Evolutionary conservation across 257 asterid species (phyloP).

Genomic region (Solanum acaule): DNA sequence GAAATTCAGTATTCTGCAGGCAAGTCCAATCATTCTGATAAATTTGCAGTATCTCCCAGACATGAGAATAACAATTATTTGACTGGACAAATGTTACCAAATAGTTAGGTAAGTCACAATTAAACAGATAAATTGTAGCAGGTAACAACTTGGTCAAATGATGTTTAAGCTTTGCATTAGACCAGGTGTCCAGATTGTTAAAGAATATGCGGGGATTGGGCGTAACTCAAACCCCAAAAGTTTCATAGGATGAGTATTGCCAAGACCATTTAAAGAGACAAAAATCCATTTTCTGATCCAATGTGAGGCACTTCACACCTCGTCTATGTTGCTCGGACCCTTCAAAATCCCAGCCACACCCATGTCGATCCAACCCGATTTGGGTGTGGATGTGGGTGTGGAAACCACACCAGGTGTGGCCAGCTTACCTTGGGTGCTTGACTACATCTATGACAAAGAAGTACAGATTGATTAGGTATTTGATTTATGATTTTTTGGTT

Average conservation of each 20-base stretch:
- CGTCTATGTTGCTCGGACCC: not conserved
- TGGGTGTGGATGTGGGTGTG: not conserved
- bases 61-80: not conserved
- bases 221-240: not conserved
- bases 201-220: not conserved
- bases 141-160: not conserved
- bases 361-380: not conserved
- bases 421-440: not conserved
- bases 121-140: not conserved
- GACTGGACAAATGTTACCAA: not conserved
- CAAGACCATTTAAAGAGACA: not conserved
- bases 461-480: not conserved
- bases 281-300: not conserved
- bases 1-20: constrained; percentile 11
- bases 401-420: not conserved
- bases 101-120: not conserved
- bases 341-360: not conserved
- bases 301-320: not conserved
- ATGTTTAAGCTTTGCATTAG: not conserved
- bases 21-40: not conserved
- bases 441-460: not conserved
- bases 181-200: not conserved
- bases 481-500: not conserved
- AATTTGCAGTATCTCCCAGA: not conserved
- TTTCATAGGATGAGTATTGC: not conserved